A percentile compares a stretch with the other conserved stretches of the same genome.
phyloP scores from a whole-genome alignment of 163 green algal genomes.

The Chlorella variabilis region DNA sequence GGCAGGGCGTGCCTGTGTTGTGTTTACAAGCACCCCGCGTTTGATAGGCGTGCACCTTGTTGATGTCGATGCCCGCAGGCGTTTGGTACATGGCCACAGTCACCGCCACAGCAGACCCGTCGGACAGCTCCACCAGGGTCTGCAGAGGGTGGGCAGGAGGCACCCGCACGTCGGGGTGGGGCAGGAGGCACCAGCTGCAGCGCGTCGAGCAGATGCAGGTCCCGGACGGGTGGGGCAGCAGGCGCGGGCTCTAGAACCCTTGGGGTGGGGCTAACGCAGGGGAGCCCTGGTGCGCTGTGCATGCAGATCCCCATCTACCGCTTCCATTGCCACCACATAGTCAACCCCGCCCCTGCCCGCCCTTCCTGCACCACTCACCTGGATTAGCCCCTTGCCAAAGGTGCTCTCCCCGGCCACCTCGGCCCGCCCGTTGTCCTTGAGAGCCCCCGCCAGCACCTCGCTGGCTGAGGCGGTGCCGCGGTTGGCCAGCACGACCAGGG shows the following conservation, averaged over 20 bases:
- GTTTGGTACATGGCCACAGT: conserved; percentile 94
- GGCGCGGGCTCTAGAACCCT: too few species aligned
- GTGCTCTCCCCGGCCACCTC: conserved; percentile 84
- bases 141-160: conserved; percentile 54
- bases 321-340: too few species aligned
- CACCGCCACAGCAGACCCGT: conserved; percentile 91
- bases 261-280: too few species aligned
- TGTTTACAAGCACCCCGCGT: too few species aligned
- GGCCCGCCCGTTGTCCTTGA: conserved; percentile 90
- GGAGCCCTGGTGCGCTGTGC: too few species aligned
- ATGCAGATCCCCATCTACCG: too few species aligned
- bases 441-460: conserved; percentile 92
- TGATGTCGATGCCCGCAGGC: conserved; percentile 90
- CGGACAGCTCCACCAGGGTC: conserved; percentile 79
- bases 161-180: too few species aligned
- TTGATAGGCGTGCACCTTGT: too few species aligned
- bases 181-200: too few species aligned
- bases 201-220: too few species aligned
- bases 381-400: conserved; percentile 94
- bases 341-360: background rate
- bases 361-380: background rate
- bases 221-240: too few species aligned
- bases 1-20: too few species aligned
- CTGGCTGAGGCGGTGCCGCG: conserved; percentile 90
- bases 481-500: conserved; percentile 93